Evolutionary conservation across 176 grass and related monocot species (phyloP).

Genomic region (Triticum aestivum): IWGSC_CS_RefSeq_v2.1 NC_057804.1:664929439-664929938

Average conservation of each 20-base stretch:
- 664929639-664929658: conserved; percentile 50
- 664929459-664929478: background rate
- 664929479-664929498: too few species aligned
- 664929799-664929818: background rate
- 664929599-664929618: background rate
- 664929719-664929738: background rate
- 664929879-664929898: background rate
- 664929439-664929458: background rate
- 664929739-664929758: background rate
- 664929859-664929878: background rate
- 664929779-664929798: conserved; percentile 10
- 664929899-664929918: background rate
- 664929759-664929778: background rate
- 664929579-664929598: conserved; percentile 38
- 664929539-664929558: conserved; percentile 15
- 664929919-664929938: too few species aligned
- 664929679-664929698: too few species aligned
- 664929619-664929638: conserved; percentile 28
- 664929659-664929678: conserved; percentile 37
- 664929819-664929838: background rate
- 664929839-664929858: background rate
- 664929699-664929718: too few species aligned
- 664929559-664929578: conserved; percentile 27
- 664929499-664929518: too few species aligned
- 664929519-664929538: conserved; percentile 43